phyloP scores from a whole-genome alignment of 345 rosid genomes.

The Durio zibethinus region DNA sequence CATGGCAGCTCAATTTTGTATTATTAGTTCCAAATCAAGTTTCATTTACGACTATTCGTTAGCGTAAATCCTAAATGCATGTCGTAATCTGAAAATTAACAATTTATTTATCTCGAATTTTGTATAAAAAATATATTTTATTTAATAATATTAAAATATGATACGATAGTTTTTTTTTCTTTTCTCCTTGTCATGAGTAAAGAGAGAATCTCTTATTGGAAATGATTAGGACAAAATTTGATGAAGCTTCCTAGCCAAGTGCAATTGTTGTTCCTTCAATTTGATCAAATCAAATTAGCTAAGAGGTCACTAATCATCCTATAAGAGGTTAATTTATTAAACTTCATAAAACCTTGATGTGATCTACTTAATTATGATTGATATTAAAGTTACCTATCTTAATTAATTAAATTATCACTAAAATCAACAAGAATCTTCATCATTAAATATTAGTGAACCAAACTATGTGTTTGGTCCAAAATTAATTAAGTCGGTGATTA shows the following conservation, averaged over 20 bases:
- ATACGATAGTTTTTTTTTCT: too few relatives aligned
- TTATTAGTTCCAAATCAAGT: neutral
- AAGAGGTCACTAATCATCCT: neutral
- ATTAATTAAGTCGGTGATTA: neutral
- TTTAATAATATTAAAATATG: too few relatives aligned
- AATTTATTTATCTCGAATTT: too few relatives aligned
- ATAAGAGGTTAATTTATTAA: neutral
- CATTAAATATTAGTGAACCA: too few relatives aligned
- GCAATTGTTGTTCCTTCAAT: neutral
- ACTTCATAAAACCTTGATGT: neutral
- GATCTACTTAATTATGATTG: neutral
- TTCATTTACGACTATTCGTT: neutral
- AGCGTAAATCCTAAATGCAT: too few relatives aligned
- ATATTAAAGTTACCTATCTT: neutral
- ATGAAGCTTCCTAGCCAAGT: neutral
- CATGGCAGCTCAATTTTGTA: neutral
- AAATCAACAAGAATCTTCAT: neutral
- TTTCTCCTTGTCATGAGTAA: neutral
- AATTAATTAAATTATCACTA: neutral
- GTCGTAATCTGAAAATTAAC: too few relatives aligned
- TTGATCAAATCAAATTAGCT: slow-evolving; percentile 10
- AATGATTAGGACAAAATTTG: neutral
- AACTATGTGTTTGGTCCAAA: neutral
- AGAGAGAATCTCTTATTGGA: neutral
- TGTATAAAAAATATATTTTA: too few relatives aligned